phyloP scores from a whole-genome alignment of 768 basidiomycete genomes.

The Suillus subluteus region DNA sequence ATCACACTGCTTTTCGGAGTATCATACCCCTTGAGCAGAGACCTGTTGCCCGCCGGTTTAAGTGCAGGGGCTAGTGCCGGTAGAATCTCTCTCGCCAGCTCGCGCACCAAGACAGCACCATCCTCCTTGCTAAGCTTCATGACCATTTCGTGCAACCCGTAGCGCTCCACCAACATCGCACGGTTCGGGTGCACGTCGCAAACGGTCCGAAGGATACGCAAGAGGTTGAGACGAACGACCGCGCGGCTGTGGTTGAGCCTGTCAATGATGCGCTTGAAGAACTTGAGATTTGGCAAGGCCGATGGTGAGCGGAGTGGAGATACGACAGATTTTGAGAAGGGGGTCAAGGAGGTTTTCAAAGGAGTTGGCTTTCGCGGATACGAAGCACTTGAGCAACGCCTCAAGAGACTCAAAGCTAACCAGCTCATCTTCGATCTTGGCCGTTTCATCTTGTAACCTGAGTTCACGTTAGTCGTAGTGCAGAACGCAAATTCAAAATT shows the following conservation, averaged over 20 bases:
- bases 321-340: conserved; percentile 87
- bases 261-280: conserved; percentile 89
- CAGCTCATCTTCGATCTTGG: conserved; percentile 89
- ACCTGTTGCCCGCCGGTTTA: conserved; percentile 48
- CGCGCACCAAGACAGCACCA: conserved; percentile 87
- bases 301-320: conserved; percentile 74
- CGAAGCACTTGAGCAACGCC: conserved; percentile 76
- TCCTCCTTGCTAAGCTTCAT: conserved; percentile 81
- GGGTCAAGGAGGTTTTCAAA: conserved; percentile 94
- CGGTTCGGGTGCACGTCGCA: conserved; percentile 92
- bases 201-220: conserved; percentile 81
- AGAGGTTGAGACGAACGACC: conserved; percentile 86
- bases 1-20: conserved; percentile 45
- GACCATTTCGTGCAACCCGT: conserved; percentile 81
- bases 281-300: conserved; percentile 77
- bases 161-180: conserved; percentile 78
- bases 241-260: conserved; percentile 75
- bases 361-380: conserved; percentile 82
- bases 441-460: conserved; percentile 95
- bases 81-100: conserved; percentile 85
- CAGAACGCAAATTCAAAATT: not conserved
- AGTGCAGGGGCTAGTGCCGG: conserved; percentile 76
- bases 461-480: conserved; percentile 11
- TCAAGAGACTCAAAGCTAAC: conserved; percentile 68
- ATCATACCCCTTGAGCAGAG: conserved; percentile 35